A percentile compares a stretch with the other conserved stretches of the same genome.
Conservation (phyloP, 2,329 filamentous ascomycete genomes). For the Dactylellina leptospora region DNA sequence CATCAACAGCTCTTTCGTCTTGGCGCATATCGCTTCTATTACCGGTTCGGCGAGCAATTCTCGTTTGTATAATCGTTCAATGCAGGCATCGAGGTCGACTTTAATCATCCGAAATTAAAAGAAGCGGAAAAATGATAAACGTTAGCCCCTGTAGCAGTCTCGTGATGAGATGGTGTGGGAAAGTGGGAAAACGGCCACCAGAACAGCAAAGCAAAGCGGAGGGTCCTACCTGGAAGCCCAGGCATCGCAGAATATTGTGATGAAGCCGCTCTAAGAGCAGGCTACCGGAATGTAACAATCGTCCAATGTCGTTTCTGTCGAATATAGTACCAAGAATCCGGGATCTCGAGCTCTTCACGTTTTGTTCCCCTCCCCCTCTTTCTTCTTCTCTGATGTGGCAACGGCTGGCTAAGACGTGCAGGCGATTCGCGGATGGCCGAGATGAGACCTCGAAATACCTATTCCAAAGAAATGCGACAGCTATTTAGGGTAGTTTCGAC, state of each 20-base stretch:
- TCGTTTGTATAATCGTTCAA: conserved; percentile 94
- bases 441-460: conserved; percentile 22
- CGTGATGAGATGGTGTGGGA: not conserved
- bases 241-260: conserved; percentile 60
- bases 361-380: conserved; percentile 9
- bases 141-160: conserved; percentile 26
- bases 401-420: conserved; percentile 33
- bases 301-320: conserved; percentile 39
- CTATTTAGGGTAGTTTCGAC: conserved; percentile 34
- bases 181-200: not conserved
- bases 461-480: conserved; percentile 39
- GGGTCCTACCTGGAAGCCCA: conserved; percentile 62
- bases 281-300: conserved; percentile 37
- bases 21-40: conserved; percentile 98
- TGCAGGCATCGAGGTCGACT: conserved; percentile 98
- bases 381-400: conserved; percentile 22
- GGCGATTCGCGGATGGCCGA: conserved; percentile 47
- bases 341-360: conserved; percentile 22
- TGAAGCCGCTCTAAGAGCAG: conserved; percentile 41
- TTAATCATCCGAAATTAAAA: conserved; percentile 11
- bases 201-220: not conserved
- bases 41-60: conserved; percentile 96
- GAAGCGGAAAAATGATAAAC: conserved; percentile 70
- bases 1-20: conserved; percentile 98
- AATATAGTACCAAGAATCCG: conserved; percentile 35